Base-by-base conservation (phyloP, 78 protist genomes). In the Planoprotostelium fungivorum region DNA sequence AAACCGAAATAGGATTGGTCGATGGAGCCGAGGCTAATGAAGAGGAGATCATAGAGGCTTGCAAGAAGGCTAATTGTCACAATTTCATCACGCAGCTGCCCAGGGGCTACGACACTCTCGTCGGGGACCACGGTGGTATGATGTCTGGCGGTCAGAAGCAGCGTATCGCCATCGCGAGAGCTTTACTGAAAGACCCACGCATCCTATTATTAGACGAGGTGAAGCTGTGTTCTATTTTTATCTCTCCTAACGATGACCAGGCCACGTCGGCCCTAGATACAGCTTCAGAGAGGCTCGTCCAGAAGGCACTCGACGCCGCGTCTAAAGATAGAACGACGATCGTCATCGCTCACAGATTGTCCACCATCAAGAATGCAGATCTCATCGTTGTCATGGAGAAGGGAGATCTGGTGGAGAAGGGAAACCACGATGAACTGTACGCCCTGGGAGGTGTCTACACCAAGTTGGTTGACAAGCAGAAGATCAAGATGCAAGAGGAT, bases 181-280 rank as follows among this genome's bases (percentile, higher is more conserved):
- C 97, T 1, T 84, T 98, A 5, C 91, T 96, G 36, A 85, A 91
- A 35, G 90, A 96, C 38, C 96, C 98, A 36, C 90, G 88, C 85
- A 91, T 98, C 51, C 88, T 98, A 86, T 87, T 98, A 35, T 93
- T 98, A 37, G 99, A 98, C 89, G 99, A 98, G 94, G 96, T 97
- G n/a, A n/a, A n/a, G n/a, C n/a, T n/a, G n/a, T n/a, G n/a, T n/a
- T n/a, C n/a, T n/a, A n/a, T n/a, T n/a, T n/a, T n/a, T n/a, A n/a
- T n/a, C n/a, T n/a, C n/a, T n/a, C n/a, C n/a, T n/a, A n/a, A n/a
- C n/a, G n/a, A n/a, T 28, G 99, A 98, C 88, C 99, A 98, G 90
- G 98, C 99, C 16, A 99, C 99, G 38, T 87, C 96, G 0, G 99
- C 99, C n/a, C 97, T 99, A 28, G 99, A 99, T 89, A 89, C 96